Conservation (phyloP, 2,329 filamentous ascomycete species). For the Pseudogymnoascus sp. region DNA sequence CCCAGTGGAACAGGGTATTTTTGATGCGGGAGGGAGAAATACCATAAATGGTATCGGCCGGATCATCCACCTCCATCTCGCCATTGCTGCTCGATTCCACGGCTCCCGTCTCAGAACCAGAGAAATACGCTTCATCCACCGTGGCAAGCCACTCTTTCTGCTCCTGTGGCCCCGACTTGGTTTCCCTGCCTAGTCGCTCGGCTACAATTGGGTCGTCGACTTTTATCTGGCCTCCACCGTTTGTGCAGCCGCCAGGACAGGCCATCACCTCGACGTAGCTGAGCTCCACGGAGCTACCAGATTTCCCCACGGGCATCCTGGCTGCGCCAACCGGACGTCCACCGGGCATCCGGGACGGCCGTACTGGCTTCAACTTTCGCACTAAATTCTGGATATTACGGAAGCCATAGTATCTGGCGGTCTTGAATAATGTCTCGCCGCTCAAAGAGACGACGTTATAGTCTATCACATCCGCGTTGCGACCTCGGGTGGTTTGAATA, state of each 20-base stretch:
- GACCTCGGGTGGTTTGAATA: conserved; percentile 64
- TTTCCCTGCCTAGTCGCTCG: conserved; percentile 38
- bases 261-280: conserved; percentile 99
- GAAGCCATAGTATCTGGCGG: conserved; percentile 93
- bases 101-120: conserved; percentile 37
- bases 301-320: conserved; percentile 43
- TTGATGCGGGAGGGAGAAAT: conserved; percentile 60
- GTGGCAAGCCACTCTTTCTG: conserved; percentile 78
- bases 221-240: conserved; percentile 93
- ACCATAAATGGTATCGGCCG: conserved; percentile 46
- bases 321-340: conserved; percentile 52
- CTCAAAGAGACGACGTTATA: conserved; percentile 57
- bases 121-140: conserved; percentile 88
- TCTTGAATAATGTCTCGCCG: conserved; percentile 59
- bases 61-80: conserved; percentile 23
- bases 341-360: conserved; percentile 70
- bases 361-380: conserved; percentile 76
- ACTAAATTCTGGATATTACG: conserved; percentile 98
- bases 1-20: conserved; percentile 69
- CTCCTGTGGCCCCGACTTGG: conserved; percentile 62
- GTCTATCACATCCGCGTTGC: conserved; percentile 87
- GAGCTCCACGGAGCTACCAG: conserved; percentile 52
- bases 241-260: conserved; percentile 96
- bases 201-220: conserved; percentile 64
- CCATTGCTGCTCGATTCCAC: conserved; percentile 14